A percentile compares a stretch with the other conserved stretches of the same genome.
Evolutionary conservation across 177 flowering plant genomes (phyloP).

Genomic region (Vitis hybrid): DNA sequence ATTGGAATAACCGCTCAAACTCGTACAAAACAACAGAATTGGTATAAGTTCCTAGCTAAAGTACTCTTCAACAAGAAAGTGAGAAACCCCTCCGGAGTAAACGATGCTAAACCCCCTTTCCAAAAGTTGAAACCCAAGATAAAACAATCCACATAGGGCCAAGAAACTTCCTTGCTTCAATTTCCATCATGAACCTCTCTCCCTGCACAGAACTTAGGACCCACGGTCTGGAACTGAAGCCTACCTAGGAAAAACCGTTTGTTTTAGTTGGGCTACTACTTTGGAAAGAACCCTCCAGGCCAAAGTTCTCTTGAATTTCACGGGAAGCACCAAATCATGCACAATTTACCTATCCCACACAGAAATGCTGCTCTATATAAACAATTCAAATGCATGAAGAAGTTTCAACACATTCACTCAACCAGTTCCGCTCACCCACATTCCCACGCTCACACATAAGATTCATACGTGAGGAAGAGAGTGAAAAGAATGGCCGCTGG

Average conservation of each 20-base stretch:
- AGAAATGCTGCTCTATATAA: constrained; percentile 9
- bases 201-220: background rate
- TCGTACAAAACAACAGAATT: background rate
- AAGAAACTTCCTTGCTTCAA: background rate
- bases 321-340: constrained; percentile 2
- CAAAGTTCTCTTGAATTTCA: background rate
- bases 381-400: background rate
- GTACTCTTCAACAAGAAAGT: background rate
- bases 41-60: background rate
- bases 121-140: background rate
- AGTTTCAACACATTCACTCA: background rate
- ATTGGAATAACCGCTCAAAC: background rate
- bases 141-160: background rate
- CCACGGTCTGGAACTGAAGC: background rate
- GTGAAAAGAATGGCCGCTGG: constrained; percentile 17
- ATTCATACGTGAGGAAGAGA: background rate
- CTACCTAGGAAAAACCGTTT: constrained; percentile 5
- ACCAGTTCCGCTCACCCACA: background rate
- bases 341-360: background rate
- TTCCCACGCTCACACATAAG: background rate
- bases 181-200: background rate
- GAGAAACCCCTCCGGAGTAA: background rate
- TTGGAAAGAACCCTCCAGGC: background rate
- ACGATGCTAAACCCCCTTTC: background rate
- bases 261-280: background rate